Conservation (phyloP, 306 rosid genomes). For the Medicago truncatula region DNA sequence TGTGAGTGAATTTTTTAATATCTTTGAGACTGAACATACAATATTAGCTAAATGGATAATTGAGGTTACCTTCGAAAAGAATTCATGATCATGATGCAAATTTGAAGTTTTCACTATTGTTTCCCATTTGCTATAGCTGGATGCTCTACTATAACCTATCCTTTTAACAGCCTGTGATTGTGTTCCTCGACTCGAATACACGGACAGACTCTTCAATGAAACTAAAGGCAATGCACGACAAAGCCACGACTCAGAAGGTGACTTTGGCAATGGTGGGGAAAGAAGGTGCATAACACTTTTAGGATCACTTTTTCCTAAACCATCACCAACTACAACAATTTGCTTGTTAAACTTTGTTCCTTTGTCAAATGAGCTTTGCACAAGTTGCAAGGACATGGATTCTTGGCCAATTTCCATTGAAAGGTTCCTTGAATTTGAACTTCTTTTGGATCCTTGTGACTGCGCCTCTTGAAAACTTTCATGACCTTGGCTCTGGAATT, state of each 20-base stretch:
- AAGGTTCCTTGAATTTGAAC: conserved; percentile 45
- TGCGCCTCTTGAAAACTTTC: conserved; percentile 46
- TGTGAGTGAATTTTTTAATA: conserved; percentile 17
- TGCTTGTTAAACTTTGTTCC: conserved; percentile 43
- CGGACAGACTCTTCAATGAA: conserved; percentile 52
- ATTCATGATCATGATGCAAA: conserved; percentile 64
- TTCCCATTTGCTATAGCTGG: conserved; percentile 83
- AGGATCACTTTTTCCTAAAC: conserved; percentile 37
- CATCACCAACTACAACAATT: conserved; percentile 48
- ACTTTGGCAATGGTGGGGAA: conserved; percentile 83
- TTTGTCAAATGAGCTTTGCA: conserved; percentile 41
- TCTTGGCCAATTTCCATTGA: conserved; percentile 48
- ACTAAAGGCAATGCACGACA: conserved; percentile 76
- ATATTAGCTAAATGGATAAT: conserved; percentile 9
- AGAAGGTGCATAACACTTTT: conserved; percentile 46
- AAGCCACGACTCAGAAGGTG: conserved; percentile 98
- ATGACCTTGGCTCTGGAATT: conserved; percentile 34
- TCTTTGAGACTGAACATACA: conserved; percentile 10
- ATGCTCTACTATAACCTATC: conserved; percentile 51
- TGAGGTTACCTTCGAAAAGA: conserved; percentile 74
- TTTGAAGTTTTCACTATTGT: conserved; percentile 85
- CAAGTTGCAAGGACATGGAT: conserved; percentile 43
- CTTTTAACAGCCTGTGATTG: conserved; percentile 46
- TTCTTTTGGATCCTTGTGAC: conserved; percentile 47
- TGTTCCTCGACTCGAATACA: conserved; percentile 40